Evolutionary conservation across 257 asterid species (phyloP), one percentile per base, ranked within the genome.

Genomic region (Salvia splendens): DNA sequence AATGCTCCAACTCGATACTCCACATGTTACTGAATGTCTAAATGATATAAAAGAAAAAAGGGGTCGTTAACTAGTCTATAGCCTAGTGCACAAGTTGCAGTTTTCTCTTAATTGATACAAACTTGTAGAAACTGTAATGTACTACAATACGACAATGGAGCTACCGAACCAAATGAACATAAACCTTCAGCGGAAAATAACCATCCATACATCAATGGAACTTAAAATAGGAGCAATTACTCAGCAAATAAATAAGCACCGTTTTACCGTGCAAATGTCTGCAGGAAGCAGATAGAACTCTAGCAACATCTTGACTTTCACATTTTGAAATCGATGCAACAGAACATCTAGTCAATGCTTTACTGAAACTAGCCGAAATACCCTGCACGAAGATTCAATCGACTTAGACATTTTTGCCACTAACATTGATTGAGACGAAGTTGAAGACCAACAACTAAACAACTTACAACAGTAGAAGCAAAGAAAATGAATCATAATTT

Each of bases 251-350:
- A 70, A 41, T 8, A 55, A 30, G 24, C 53, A 49, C n/a, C 3
- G 45, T 40, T 62, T 66, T 75, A 87, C 97, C 95, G 76, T 78
- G 86, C 61, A 78, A 64, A 66, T 73, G 72, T 45, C 80, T 60
- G 61, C 60, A 60, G 12, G 78, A 50, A 82, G 77, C 61, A 57
- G 75, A 57, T 61, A 81, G 77, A 24, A 83, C 51, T 73, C 64
- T 77, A 64, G 73, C 59, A 16, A 60, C 65, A 73, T 79, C 85
- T 67, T 75, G 85, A 69, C 60, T 45, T 70, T 75, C 68, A 75
- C 71, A 78, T 75, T 73, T 84, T 56, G 86, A 43, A 62, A 57
- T 56, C 48, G 84, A 70, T 12, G 82, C 75, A 68, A 65, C 63
- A 15, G 86, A 57, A 64, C 62, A 77, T 65, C 70, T 74, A 48